Evolutionary conservation across 2,329 filamentous ascomycete species (phyloP).

Genomic region (Reticulascus tulasneorum): DNA sequence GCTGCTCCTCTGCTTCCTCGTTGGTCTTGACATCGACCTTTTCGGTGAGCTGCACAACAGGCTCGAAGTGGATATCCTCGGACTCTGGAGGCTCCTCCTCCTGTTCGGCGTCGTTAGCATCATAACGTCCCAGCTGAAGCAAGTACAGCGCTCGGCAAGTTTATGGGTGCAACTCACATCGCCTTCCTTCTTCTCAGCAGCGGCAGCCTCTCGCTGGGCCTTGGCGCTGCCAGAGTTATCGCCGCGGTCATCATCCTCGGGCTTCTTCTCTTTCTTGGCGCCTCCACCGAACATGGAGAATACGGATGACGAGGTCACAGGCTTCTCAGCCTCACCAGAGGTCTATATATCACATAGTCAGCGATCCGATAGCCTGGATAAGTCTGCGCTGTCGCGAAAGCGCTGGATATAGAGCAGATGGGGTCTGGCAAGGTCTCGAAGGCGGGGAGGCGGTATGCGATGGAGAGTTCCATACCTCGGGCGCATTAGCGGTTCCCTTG

Average conservation of each 20-base stretch:
- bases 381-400: neutral
- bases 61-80: constrained; percentile 94
- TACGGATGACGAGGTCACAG: constrained; percentile 61
- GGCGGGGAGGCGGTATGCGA: constrained; percentile 3
- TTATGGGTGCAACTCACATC: constrained; percentile 44
- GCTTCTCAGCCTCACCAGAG: constrained; percentile 27
- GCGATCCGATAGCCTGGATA: neutral
- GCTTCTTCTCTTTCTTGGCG: constrained; percentile 94
- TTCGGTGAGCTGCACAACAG: constrained; percentile 92
- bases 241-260: constrained; percentile 72
- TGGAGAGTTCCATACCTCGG: constrained; percentile 14
- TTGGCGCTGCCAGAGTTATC: constrained; percentile 89
- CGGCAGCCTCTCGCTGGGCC: constrained; percentile 64
- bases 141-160: neutral
- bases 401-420: neutral
- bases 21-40: constrained; percentile 97
- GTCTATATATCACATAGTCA: constrained; percentile 3
- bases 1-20: constrained; percentile 95
- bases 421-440: neutral
- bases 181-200: constrained; percentile 50
- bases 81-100: constrained; percentile 79
- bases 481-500: constrained; percentile 31
- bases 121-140: neutral
- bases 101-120: constrained; percentile 11
- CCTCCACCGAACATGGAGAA: constrained; percentile 99